Conservation (phyloP, 1,284 basidiomycete genomes). For the Leccinum variabile region DNA sequence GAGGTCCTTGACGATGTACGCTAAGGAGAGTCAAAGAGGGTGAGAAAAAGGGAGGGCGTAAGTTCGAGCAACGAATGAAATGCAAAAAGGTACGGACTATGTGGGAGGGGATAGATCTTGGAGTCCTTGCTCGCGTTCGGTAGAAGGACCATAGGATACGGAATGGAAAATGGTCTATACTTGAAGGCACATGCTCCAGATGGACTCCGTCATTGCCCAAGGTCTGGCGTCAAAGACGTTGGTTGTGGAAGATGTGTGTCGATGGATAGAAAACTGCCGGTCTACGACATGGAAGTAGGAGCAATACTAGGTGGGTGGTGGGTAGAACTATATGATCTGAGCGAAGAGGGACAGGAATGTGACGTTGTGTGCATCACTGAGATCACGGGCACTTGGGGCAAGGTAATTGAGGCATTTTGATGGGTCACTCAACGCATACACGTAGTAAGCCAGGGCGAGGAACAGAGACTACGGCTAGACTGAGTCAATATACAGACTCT, state of each 20-base stretch:
- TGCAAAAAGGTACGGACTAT: constrained; percentile 71
- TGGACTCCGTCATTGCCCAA: constrained; percentile 64
- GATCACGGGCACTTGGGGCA: constrained; percentile 52
- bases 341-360: constrained; percentile 48
- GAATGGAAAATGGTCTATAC: constrained; percentile 42
- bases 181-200: constrained; percentile 69
- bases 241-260: constrained; percentile 39
- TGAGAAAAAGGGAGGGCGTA: background rate
- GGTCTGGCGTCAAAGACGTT: constrained; percentile 63
- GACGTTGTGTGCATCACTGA: constrained; percentile 44
- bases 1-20: constrained; percentile 99
- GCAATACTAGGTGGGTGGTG: constrained; percentile 39
- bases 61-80: constrained; percentile 39
- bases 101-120: constrained; percentile 98
- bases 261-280: constrained; percentile 49
- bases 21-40: constrained; percentile 42
- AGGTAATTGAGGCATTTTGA: constrained; percentile 60
- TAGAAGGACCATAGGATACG: constrained; percentile 1
- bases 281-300: constrained; percentile 46
- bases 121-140: constrained; percentile 60
- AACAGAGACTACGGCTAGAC: too few relatives aligned
- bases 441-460: constrained; percentile 49
- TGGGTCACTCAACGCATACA: constrained; percentile 60
- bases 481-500: too few relatives aligned
- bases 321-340: constrained; percentile 42